Base-by-base conservation (phyloP, 2,329 filamentous ascomycete genomes). In the Pestalotiopsis fici region DNA sequence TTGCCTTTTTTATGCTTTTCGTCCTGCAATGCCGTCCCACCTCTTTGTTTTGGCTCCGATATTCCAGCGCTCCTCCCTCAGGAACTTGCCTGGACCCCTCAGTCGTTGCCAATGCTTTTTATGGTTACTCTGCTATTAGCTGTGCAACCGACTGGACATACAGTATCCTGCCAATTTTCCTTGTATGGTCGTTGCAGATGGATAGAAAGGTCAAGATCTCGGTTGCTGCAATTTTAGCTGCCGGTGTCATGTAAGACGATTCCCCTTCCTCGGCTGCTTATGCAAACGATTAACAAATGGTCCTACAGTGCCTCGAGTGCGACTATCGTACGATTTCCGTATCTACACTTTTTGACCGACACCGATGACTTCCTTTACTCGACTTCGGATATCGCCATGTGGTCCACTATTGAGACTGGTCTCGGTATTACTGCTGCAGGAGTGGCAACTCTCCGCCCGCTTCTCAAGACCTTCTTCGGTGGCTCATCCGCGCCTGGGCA, bases 401-500 rank as follows among this genome's bases (percentile, higher is more conserved):
- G 82, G 82, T 83, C 79, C 1, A 83, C 82, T 25, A 76, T 83
- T 39, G 82, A 84, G 69, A 79, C 79, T 3, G 80, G 80, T 3
- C 78, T 83, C 47, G 81, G 79, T 35, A 81, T 83, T 54, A 78
- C 76, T 1, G 79, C 82, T 7, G 77, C 80, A 4, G 78, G 74
- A 0, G 65, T 80, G 1, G 82, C 82, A 6, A 83, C 82, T 1
- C 78, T 83, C 1, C 74, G 76, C 7, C 80, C 81, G 1, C 78
- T 82, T 11, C 74, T 81, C 39, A 67, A 64, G 27, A 57, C 35
- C 28, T 62, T 65, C 39, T 70, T 69, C 35, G 66, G 68, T 37
- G 43, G 66, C 18, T 70, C 69, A 2, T 69, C 67, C 3, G 63
- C 67, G 7, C 65, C 62, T 4, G 66, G 65, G 2, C 23, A 67